Conservation (phyloP, 1,284 basidiomycete genomes). For the Irpex lacteus region DNA sequence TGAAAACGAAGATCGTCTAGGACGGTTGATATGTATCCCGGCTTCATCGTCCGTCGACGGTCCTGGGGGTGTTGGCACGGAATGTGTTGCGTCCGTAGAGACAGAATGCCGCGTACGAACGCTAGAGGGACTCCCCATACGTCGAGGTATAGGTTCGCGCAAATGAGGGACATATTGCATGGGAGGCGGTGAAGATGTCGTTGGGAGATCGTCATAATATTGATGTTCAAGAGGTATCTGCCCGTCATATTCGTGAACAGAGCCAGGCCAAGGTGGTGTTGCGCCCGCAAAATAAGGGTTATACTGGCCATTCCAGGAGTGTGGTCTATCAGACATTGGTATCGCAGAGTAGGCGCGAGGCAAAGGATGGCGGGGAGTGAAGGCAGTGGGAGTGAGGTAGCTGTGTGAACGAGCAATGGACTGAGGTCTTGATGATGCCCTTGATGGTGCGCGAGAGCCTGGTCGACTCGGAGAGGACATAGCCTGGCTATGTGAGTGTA, state of each 20-base stretch:
- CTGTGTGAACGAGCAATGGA: conserved; percentile 2
- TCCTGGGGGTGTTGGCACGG: conserved; percentile 30
- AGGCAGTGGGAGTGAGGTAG: background rate
- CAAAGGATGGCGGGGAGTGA: background rate
- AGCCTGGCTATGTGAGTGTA: conserved; percentile 52
- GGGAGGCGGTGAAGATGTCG: conserved; percentile 12
- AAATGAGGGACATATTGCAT: conserved; percentile 22
- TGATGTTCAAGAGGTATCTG: conserved; percentile 4
- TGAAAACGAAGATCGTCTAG: conserved; percentile 29
- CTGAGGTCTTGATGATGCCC: conserved; percentile 10
- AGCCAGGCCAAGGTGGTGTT: conserved; percentile 20
- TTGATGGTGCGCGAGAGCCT: conserved; percentile 10
- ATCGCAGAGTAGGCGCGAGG: conserved; percentile 1
- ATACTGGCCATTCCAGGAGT: conserved; percentile 24
- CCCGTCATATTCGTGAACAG: conserved; percentile 13
- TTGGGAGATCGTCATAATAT: conserved; percentile 2
- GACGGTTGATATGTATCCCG: conserved; percentile 24
- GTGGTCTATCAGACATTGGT: conserved; percentile 12
- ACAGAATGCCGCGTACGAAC: conserved; percentile 28
- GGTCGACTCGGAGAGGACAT: conserved; percentile 21
- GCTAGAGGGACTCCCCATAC: conserved; percentile 29
- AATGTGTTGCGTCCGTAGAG: conserved; percentile 30
- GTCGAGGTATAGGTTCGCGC: conserved; percentile 23
- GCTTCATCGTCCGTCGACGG: conserved; percentile 23
- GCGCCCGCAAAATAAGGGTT: conserved; percentile 31